Conservation (phyloP, 306 rosid species). For the Malus domestica region ASM211411v1 NC_041790.1:3370501-3371000, state of each 20-base stretch:
- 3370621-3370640: slow-evolving; percentile 9
- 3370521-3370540: slow-evolving; percentile 28
- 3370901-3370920: too few species aligned
- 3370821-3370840: too few species aligned
- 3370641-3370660: slow-evolving; percentile 22
- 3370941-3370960: too few species aligned
- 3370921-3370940: accelerated
- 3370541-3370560: slow-evolving; percentile 38
- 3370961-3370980: too few species aligned
- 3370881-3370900: background rate
- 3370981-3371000: too few species aligned
- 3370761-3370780: background rate
- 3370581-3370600: slow-evolving; percentile 17
- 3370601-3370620: slow-evolving; percentile 13
- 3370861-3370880: background rate
- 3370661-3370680: background rate
- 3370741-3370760: too few species aligned
- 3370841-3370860: background rate
- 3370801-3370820: background rate
- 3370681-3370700: slow-evolving; percentile 11
- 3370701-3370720: too few species aligned
- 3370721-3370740: too few species aligned
- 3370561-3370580: slow-evolving; percentile 2
- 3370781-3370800: slow-evolving; percentile 31
- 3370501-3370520: slow-evolving; percentile 9